Evolutionary conservation across 2,329 filamentous ascomycete genomes (phyloP).

Genomic region (Aspergillus fructus): DNA sequence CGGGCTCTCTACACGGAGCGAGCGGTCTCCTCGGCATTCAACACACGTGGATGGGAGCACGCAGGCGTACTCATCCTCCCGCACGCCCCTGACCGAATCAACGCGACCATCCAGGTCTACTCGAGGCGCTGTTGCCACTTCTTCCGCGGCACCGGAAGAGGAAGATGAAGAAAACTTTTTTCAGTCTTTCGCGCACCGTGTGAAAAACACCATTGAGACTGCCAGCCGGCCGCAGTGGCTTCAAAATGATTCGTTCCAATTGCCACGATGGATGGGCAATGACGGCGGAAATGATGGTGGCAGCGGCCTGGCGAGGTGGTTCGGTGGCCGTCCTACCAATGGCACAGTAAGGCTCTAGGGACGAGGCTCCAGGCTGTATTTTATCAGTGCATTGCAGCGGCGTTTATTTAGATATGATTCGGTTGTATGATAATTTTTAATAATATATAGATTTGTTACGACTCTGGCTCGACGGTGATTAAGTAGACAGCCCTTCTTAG

Average conservation of each 20-base stretch:
- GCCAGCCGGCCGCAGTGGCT: conserved; percentile 82
- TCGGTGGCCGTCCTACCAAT: conserved; percentile 41
- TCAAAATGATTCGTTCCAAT: conserved; percentile 69
- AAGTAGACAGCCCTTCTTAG: too few relatives aligned
- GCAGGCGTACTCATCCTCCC: conserved; percentile 32
- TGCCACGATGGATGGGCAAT: conserved; percentile 77
- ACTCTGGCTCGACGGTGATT: neutral
- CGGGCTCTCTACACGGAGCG: conserved; percentile 38
- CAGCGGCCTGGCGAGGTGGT: conserved; percentile 37
- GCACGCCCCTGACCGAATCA: conserved; percentile 32
- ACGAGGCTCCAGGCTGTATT: neutral
- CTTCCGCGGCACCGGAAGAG: conserved; percentile 53
- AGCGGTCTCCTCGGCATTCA: conserved; percentile 29
- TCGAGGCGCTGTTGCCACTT: conserved; percentile 34
- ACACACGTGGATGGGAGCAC: conserved; percentile 26
- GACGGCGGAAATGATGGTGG: conserved; percentile 42
- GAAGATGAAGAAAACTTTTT: conserved; percentile 84
- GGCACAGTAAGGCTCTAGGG: conserved; percentile 41
- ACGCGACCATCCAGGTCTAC: conserved; percentile 28
- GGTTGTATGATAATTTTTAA: conserved; percentile 11
- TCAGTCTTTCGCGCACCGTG: conserved; percentile 75
- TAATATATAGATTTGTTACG: neutral
- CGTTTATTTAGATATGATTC: conserved; percentile 19
- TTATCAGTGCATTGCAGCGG: conserved; percentile 24
- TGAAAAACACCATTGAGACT: conserved; percentile 89